Evolutionary conservation across 305 asterid species (phyloP).

Genomic region (Monarda citriodora): DNA sequence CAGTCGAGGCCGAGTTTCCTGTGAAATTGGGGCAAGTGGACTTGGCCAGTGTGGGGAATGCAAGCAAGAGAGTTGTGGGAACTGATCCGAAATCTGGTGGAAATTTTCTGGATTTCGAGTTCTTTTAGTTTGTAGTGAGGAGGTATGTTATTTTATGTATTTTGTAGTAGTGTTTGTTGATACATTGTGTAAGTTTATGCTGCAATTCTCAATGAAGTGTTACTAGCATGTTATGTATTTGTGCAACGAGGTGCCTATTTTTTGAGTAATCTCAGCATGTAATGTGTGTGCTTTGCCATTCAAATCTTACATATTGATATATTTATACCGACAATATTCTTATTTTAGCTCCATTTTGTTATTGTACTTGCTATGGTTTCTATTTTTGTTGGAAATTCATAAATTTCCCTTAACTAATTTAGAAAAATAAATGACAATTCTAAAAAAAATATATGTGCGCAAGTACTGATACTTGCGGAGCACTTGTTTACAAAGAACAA

Average conservation of each 20-base stretch:
- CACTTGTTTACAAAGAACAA: too few species aligned
- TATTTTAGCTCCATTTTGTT: too few species aligned
- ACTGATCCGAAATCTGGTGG: conserved; percentile 79
- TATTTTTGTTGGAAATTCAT: too few species aligned
- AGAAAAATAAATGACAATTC: too few species aligned
- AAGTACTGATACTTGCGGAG: too few species aligned
- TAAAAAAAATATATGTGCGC: too few species aligned
- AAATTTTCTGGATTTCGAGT: conserved; percentile 97
- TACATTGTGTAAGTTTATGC: conserved; percentile 14
- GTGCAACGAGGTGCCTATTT: conserved; percentile 2
- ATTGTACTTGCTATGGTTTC: too few species aligned
- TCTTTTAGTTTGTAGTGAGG: conserved; percentile 59
- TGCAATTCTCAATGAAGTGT: neutral
- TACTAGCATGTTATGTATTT: conserved; percentile 16
- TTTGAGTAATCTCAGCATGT: neutral
- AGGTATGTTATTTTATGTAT: conserved; percentile 23
- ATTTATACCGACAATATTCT: too few species aligned
- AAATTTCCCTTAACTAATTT: too few species aligned
- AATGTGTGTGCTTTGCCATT: too few species aligned
- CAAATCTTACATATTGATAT: too few species aligned
- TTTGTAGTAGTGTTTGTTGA: conserved; percentile 29
- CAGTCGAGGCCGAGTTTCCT: conserved; percentile 69
- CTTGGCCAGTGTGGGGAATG: conserved; percentile 51
- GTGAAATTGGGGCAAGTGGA: conserved; percentile 63
- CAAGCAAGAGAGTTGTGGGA: conserved; percentile 69